phyloP scores from a whole-genome alignment of 1,284 basidiomycete species.

The Pyrrhoderma noxium region DNA sequence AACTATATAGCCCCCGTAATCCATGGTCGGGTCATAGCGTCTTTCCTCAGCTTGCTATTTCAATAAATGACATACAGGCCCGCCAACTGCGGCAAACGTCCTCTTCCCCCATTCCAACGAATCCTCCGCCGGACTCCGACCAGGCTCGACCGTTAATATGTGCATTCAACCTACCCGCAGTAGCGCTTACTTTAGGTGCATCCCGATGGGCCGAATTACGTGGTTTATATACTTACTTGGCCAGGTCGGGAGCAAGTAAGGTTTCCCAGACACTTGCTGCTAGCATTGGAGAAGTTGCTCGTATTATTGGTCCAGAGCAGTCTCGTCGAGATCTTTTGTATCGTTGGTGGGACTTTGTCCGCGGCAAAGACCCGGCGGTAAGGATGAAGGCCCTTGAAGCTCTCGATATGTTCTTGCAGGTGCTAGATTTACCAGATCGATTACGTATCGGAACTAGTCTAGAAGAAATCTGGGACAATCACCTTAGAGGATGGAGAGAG shows the following conservation, averaged over 20 bases:
- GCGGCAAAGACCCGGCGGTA: slow-evolving; percentile 61
- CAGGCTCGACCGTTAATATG: slow-evolving; percentile 79
- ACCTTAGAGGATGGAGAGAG: slow-evolving; percentile 76
- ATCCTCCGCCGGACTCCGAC: slow-evolving; percentile 25
- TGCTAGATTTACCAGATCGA: slow-evolving; percentile 43
- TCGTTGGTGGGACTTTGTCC: slow-evolving; percentile 62
- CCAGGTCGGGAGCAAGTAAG: slow-evolving; percentile 49
- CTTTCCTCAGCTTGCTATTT: not conserved
- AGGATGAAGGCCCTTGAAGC: slow-evolving; percentile 64
- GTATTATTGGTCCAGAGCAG: slow-evolving; percentile 70
- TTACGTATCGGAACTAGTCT: slow-evolving; percentile 50
- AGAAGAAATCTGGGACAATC: slow-evolving; percentile 54
- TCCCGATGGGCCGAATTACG: slow-evolving; percentile 75
- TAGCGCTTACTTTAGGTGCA: slow-evolving; percentile 77
- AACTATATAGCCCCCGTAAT: not conserved
- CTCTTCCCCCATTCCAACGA: slow-evolving; percentile 18
- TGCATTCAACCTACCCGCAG: slow-evolving; percentile 93
- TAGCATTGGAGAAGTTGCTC: slow-evolving; percentile 84
- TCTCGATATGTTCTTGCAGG: slow-evolving; percentile 50
- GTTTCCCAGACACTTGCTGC: slow-evolving; percentile 79
- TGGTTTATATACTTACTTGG: slow-evolving; percentile 60
- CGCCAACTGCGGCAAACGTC: slow-evolving; percentile 4
- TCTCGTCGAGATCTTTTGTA: slow-evolving; percentile 66
- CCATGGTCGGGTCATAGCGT: slow-evolving; percentile 3
- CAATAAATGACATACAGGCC: not conserved